These are phyloP conservation scores for Sporisorium graminicola DNA, from an alignment of 1,284 basidiomycete species.

Conservation along the genomic window DNA sequence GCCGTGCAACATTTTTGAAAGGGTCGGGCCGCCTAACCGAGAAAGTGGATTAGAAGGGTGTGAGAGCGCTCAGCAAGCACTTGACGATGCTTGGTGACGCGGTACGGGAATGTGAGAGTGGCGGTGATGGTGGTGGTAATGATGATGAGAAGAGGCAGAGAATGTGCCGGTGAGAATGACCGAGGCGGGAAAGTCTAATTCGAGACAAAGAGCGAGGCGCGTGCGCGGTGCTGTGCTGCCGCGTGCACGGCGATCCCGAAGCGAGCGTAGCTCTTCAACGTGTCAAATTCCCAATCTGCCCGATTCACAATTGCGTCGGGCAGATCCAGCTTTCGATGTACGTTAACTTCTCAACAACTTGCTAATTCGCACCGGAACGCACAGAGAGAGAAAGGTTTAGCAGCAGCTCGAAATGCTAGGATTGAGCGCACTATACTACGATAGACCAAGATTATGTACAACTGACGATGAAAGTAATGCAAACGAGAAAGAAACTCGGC, in stretches of 20 bases:
- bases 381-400: background rate
- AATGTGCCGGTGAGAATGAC: background rate
- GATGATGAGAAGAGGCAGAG: background rate
- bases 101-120: background rate
- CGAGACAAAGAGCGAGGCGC: background rate
- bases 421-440: conserved; percentile 10
- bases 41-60: background rate
- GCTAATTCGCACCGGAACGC: background rate
- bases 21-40: background rate
- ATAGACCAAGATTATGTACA: conserved; percentile 10
- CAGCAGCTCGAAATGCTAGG: conserved; percentile 4
- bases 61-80: background rate
- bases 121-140: background rate
- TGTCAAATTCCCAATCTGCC: background rate
- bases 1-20: conserved; percentile 64
- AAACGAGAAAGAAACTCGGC: conserved; percentile 2
- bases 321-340: background rate
- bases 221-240: background rate
- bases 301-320: background rate
- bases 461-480: conserved; percentile 9
- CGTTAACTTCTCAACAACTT: background rate
- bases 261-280: background rate
- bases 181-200: background rate
- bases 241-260: background rate
- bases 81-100: background rate